A percentile compares a stretch with the other conserved stretches of the same genome.
Evolutionary conservation across 495 filamentous ascomycete species (phyloP).

Genomic region (Daldinia childiae): DNA sequence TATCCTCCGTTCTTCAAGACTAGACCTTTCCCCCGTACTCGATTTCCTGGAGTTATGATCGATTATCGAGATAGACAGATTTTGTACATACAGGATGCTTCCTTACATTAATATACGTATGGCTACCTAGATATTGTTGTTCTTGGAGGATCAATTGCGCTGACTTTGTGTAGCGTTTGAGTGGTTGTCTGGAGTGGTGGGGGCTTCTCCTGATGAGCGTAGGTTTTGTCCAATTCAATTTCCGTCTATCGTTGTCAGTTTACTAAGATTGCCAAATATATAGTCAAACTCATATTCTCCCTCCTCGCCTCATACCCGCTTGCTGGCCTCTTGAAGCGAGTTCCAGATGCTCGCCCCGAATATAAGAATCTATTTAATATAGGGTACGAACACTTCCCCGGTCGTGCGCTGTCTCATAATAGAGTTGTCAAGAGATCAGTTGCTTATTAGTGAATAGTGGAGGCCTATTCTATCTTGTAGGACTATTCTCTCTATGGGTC

Average conservation of each 20-base stretch:
- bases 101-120: constrained; percentile 85
- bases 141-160: constrained; percentile 15
- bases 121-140: constrained; percentile 38
- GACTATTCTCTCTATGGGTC: constrained; percentile 94
- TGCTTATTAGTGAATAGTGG: constrained; percentile 25
- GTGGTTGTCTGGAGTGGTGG: constrained; percentile 77
- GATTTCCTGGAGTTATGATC: constrained; percentile 36
- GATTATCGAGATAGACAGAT: constrained; percentile 16
- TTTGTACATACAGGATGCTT: constrained; percentile 67
- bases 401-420: background rate
- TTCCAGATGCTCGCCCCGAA: constrained; percentile 84
- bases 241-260: constrained; percentile 2
- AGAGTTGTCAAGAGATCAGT: constrained; percentile 19
- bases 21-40: background rate
- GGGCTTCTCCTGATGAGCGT: constrained; percentile 89
- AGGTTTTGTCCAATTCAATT: constrained; percentile 36
- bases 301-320: constrained; percentile 95
- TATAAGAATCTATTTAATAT: constrained; percentile 93
- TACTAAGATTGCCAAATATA: constrained; percentile 13
- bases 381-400: constrained; percentile 55
- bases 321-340: constrained; percentile 85
- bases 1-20: background rate
- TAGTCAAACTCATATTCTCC: constrained; percentile 92
- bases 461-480: constrained; percentile 84
- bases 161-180: constrained; percentile 56